phyloP scores from a whole-genome alignment of 768 basidiomycete species.

The Dioszegia crocea region DNA sequence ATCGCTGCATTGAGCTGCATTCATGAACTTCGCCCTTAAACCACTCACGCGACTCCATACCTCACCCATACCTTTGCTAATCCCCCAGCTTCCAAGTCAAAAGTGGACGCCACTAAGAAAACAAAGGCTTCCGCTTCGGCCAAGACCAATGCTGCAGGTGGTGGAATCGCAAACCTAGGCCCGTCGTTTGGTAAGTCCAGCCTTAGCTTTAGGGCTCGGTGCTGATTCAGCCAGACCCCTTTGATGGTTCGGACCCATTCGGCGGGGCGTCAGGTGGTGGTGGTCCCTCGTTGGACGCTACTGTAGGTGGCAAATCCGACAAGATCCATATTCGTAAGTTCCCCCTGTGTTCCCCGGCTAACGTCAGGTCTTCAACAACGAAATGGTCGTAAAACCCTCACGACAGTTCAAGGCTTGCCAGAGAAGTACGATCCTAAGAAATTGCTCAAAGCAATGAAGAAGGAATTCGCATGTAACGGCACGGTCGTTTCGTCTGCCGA shows the following conservation, averaged over 20 bases:
- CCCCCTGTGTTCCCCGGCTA: not conserved
- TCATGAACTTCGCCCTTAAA: not conserved
- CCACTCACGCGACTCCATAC: not conserved
- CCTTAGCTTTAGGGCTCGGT: not conserved
- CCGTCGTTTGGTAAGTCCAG: constrained; percentile 38
- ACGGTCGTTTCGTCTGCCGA: constrained; percentile 64
- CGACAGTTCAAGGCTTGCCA: constrained; percentile 91
- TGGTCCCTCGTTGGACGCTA: constrained; percentile 44
- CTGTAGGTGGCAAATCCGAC: constrained; percentile 40
- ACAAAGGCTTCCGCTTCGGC: constrained; percentile 27
- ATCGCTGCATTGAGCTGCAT: too few species aligned
- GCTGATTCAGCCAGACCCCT: constrained; percentile 11
- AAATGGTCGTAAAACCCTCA: constrained; percentile 97
- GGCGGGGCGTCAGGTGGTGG: constrained; percentile 53
- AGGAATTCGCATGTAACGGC: constrained; percentile 99
- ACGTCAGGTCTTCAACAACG: constrained; percentile 81
- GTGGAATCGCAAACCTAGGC: constrained; percentile 41
- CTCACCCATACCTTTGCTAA: not conserved
- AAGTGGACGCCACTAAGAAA: constrained; percentile 44
- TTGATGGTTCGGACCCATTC: constrained; percentile 88
- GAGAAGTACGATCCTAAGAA: constrained; percentile 97
- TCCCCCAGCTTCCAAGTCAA: constrained; percentile 17
- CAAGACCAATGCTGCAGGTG: constrained; percentile 6
- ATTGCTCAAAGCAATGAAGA: constrained; percentile 97
- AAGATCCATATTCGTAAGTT: constrained; percentile 52